A percentile compares a stretch with the other conserved stretches of the same genome.
These are phyloP conservation scores for Podaxis pistillaris DNA, from an alignment of 768 basidiomycete species.

Conservation along the genomic window DNA sequence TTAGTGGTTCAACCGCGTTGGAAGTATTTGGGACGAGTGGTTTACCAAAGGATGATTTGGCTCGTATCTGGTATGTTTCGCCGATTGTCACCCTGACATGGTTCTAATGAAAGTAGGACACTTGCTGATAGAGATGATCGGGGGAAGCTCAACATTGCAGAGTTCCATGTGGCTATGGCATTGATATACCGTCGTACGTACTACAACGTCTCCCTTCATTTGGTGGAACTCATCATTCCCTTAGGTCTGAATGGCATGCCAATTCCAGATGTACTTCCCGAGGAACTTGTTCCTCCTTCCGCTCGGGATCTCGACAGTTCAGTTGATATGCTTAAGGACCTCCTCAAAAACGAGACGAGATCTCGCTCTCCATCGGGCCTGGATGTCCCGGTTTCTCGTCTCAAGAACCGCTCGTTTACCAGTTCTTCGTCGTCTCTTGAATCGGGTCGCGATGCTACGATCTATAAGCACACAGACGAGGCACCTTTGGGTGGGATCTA, in stretches of 20 bases:
- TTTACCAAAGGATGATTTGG: slow-evolving; percentile 83
- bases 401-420: slow-evolving; percentile 73
- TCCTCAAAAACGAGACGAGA: slow-evolving; percentile 85
- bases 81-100: slow-evolving; percentile 9
- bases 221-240: slow-evolving; percentile 4
- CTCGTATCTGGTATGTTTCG: slow-evolving; percentile 80
- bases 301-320: slow-evolving; percentile 85
- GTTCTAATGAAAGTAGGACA: slow-evolving; percentile 52
- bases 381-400: slow-evolving; percentile 56
- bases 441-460: slow-evolving; percentile 79
- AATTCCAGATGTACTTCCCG: slow-evolving; percentile 82
- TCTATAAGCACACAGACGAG: slow-evolving; percentile 80
- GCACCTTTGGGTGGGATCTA: slow-evolving; percentile 64
- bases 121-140: slow-evolving; percentile 92
- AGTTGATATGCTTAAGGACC: slow-evolving; percentile 84
- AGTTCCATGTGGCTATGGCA: slow-evolving; percentile 99
- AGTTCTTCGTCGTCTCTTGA: slow-evolving; percentile 49
- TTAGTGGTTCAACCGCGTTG: slow-evolving; percentile 77
- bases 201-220: neutral
- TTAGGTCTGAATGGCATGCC: slow-evolving; percentile 89
- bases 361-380: slow-evolving; percentile 56
- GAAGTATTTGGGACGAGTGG: slow-evolving; percentile 97
- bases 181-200: slow-evolving; percentile 91
- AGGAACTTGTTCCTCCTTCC: slow-evolving; percentile 90
- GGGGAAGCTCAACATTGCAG: slow-evolving; percentile 91